These are phyloP conservation scores for Chloranthus sessilifolius DNA, from an alignment of 164 flowering plant species.

Conservation along the genomic window DNA sequence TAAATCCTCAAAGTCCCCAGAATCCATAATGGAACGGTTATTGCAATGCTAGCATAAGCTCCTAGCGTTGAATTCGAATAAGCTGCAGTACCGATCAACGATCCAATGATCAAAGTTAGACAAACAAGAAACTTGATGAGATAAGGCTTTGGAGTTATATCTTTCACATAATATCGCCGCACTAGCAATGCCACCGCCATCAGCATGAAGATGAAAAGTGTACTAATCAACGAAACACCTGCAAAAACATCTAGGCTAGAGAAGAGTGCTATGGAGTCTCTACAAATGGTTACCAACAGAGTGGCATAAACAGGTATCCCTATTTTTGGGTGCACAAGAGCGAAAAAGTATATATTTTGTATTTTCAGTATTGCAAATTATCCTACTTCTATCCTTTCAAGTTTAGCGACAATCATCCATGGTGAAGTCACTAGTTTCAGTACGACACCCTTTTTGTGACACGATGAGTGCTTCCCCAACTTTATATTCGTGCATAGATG, in stretches of 20 bases:
- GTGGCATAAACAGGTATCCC: constrained; percentile 75
- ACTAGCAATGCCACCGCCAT: constrained; percentile 74
- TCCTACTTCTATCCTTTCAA: too few species aligned
- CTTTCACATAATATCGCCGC: constrained; percentile 61
- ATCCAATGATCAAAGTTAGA: constrained; percentile 32
- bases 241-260: constrained; percentile 75
- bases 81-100: constrained; percentile 43
- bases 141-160: constrained; percentile 31
- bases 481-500: too few species aligned
- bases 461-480: too few species aligned
- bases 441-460: too few species aligned
- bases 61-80: constrained; percentile 29
- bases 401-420: too few species aligned
- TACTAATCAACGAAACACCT: constrained; percentile 55
- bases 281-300: constrained; percentile 34
- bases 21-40: constrained; percentile 46
- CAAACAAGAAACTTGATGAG: constrained; percentile 32
- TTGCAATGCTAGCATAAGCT: constrained; percentile 55
- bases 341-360: too few species aligned
- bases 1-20: constrained; percentile 49
- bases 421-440: too few species aligned
- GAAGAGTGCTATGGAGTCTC: constrained; percentile 49
- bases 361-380: too few species aligned
- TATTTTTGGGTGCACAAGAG: constrained; percentile 67
- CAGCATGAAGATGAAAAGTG: constrained; percentile 77